phyloP scores from a whole-genome alignment of 202 grass and related monocot species.

The Hordeum pubiflorum region DNA sequence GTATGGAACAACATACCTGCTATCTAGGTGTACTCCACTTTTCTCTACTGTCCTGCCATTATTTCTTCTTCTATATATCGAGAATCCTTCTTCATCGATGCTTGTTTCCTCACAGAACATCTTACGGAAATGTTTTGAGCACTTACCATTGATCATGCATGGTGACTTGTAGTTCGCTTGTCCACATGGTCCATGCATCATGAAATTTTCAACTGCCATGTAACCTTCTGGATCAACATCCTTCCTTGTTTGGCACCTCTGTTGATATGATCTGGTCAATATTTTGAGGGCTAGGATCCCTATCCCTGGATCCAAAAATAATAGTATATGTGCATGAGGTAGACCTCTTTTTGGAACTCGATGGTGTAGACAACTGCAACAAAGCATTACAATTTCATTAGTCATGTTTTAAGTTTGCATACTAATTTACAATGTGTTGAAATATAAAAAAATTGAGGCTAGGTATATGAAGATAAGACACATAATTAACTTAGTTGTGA shows the following conservation, averaged over 20 bases:
- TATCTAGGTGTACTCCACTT: neutral
- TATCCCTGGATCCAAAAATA: neutral
- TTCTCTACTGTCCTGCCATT: neutral
- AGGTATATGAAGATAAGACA: neutral
- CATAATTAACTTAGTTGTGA: neutral
- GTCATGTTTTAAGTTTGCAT: neutral
- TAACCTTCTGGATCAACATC: neutral
- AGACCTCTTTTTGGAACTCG: slow-evolving; percentile 28
- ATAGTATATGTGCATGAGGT: slow-evolving; percentile 14
- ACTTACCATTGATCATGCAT: slow-evolving; percentile 7
- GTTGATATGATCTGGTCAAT: neutral
- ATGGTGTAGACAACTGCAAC: slow-evolving; percentile 17
- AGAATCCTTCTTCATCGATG: slow-evolving; percentile 6
- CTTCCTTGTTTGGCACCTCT: neutral
- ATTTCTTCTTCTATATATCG: slow-evolving; percentile 18
- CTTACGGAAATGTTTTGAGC: slow-evolving; percentile 24
- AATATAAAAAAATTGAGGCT: neutral
- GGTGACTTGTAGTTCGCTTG: neutral
- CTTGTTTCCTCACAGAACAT: neutral
- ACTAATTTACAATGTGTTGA: neutral
- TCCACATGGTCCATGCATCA: slow-evolving; percentile 35
- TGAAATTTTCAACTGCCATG: neutral
- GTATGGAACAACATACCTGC: slow-evolving; percentile 5
- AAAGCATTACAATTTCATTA: neutral
- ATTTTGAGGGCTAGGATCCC: neutral